Conservation (phyloP, 768 basidiomycete species). For the Mycena crocata region DNA sequence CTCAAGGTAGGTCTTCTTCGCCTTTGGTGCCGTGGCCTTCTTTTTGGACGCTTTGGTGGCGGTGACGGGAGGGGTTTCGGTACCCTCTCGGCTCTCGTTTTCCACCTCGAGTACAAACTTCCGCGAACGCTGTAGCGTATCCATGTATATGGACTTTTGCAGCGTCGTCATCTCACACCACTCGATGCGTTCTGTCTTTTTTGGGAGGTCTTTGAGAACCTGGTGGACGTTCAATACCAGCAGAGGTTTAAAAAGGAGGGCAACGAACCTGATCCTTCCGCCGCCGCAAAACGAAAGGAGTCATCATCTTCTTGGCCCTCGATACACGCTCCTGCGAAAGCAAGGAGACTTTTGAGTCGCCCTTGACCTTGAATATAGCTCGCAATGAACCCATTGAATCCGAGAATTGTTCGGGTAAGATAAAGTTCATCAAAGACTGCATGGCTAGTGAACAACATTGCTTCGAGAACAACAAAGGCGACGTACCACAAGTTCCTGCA, state of each 20-base stretch:
- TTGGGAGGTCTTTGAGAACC: constrained; percentile 94
- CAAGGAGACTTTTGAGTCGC: constrained; percentile 88
- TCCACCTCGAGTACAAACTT: constrained; percentile 76
- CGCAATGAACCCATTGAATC: constrained; percentile 82
- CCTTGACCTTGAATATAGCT: constrained; percentile 96
- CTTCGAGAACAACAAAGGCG: constrained; percentile 2
- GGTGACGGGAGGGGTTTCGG: constrained; percentile 34
- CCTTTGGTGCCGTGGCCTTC: constrained; percentile 48
- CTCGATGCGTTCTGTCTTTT: constrained; percentile 92
- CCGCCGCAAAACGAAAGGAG: constrained; percentile 96
- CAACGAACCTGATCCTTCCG: constrained; percentile 88
- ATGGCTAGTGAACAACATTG: constrained; percentile 5
- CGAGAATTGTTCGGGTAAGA: constrained; percentile 90
- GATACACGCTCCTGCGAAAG: constrained; percentile 94
- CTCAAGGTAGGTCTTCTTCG: constrained; percentile 73
- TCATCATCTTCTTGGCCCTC: constrained; percentile 99
- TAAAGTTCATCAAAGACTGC: constrained; percentile 98
- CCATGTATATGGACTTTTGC: constrained; percentile 87
- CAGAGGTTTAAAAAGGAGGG: not conserved
- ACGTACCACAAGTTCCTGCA: constrained; percentile 90
- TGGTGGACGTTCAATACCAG: constrained; percentile 42
- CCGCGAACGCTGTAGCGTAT: constrained; percentile 86
- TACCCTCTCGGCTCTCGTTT: constrained; percentile 39
- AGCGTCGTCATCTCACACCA: constrained; percentile 93
- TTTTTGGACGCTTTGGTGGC: constrained; percentile 53